Conservation (phyloP, 306 rosid species). For the Abrus precatorius region DNA sequence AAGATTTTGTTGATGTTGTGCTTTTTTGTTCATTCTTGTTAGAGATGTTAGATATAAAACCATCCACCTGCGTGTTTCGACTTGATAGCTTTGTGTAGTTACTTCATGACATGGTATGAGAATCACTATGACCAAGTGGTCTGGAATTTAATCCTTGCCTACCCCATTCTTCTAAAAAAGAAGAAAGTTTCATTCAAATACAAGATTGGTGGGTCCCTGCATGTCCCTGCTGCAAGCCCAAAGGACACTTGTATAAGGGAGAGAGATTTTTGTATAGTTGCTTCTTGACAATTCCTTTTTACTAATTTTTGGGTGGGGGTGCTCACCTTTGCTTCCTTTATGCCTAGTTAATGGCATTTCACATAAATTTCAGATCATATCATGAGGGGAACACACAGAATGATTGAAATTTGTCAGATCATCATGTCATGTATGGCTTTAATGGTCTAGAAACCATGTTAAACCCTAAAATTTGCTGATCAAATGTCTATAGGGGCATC, state of each 20-base stretch:
- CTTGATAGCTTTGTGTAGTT: neutral
- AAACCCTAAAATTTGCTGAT: conserved; percentile 15
- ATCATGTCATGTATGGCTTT: conserved; percentile 7
- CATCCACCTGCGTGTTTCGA: neutral
- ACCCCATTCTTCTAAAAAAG: neutral
- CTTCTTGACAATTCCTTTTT: neutral
- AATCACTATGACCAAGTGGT: neutral
- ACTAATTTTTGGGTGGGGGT: conserved; percentile 19
- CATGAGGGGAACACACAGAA: too few relatives aligned
- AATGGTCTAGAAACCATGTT: conserved; percentile 7
- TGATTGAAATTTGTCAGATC: neutral
- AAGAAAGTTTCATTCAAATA: neutral
- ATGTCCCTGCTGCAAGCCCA: neutral
- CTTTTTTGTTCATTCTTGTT: conserved; percentile 26
- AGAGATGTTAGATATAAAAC: neutral
- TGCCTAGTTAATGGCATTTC: conserved; percentile 1
- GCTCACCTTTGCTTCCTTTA: conserved; percentile 33
- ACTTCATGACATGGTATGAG: neutral
- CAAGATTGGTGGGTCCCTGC: neutral
- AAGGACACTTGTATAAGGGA: neutral
- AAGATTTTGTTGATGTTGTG: conserved; percentile 13
- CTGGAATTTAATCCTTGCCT: neutral
- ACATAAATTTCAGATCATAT: neutral
- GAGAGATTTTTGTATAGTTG: neutral
- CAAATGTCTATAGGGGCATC: conserved; percentile 21